phyloP scores from a whole-genome alignment of 345 rosid genomes.

The Linum trigynum region DNA sequence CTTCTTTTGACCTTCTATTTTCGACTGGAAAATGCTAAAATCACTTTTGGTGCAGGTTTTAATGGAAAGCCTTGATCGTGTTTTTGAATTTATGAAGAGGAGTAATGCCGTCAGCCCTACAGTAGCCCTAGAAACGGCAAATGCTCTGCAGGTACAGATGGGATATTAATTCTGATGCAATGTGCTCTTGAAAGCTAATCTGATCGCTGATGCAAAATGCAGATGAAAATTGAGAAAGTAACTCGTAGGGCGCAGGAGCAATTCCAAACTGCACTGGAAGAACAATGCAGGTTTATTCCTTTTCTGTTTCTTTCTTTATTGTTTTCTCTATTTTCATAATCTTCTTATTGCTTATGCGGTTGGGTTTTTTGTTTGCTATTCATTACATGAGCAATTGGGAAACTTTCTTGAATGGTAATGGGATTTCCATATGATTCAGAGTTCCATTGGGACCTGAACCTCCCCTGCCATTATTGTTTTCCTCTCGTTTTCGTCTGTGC shows the following conservation, averaged over 20 bases:
- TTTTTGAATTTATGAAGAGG: slow-evolving; percentile 82
- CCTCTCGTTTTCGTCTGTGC: not conserved
- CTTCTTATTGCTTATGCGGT: not conserved
- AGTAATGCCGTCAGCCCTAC: slow-evolving; percentile 94
- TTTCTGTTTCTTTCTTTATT: slow-evolving; percentile 2
- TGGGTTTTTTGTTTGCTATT: too few species aligned
- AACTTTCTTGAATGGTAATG: too few species aligned
- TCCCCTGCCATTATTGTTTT: not conserved
- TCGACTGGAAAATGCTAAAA: slow-evolving; percentile 5
- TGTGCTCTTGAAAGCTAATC: slow-evolving; percentile 8
- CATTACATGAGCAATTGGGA: too few species aligned
- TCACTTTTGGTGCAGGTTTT: slow-evolving; percentile 50
- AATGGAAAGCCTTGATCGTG: slow-evolving; percentile 84
- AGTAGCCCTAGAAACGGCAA: slow-evolving; percentile 89
- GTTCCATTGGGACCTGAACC: not conserved
- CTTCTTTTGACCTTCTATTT: not conserved
- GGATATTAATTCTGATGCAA: slow-evolving; percentile 7
- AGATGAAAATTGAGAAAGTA: slow-evolving; percentile 91
- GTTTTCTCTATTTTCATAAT: slow-evolving; percentile 8
- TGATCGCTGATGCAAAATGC: slow-evolving; percentile 16
- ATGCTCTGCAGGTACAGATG: slow-evolving; percentile 84
- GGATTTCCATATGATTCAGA: too few species aligned
- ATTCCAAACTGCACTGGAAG: slow-evolving; percentile 87
- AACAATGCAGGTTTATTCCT: slow-evolving; percentile 69
- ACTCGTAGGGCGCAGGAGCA: slow-evolving; percentile 97